Evolutionary conservation across 148 eudicot genomes (phyloP), one percentile per base, ranked within the genome.

Genomic region (Polygonum aviculare): DNA sequence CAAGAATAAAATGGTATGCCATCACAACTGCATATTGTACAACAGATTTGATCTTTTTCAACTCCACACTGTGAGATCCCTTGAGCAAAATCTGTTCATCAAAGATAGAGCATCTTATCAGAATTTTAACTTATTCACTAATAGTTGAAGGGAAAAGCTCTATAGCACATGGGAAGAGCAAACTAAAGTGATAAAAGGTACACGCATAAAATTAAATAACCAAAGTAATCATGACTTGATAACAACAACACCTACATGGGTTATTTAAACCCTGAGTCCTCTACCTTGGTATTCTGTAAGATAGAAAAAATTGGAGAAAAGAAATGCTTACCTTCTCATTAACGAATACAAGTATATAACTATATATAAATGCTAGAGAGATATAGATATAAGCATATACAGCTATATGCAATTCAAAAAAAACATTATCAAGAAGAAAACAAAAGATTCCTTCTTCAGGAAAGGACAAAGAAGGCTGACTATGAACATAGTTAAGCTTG

Each of bases 1-100:
- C 98, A 8, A 95, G 85, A 75, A 95, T 88, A 72, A 92, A 86
- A 87, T 95, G 92, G 84, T 92, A 90, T 79, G 98, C 98, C 96
- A 95, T 88, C 72, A 92, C 86, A 81, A 95, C 96, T 38, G 98
- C 96, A 85, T 90, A 92, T 41, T 91, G 92, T 70, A 92, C 87
- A 48, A 90, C 96, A 81, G 86, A 80, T 82, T 95, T 95, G 74
- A 95, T 86, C 84, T 81, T 92, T 86, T 95, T 95, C 89, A 95
- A 65, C 73, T 92, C 97, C 54, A 90, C 88, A 73, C 86, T 87
- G 72, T 86, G 88, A 73, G 94, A 81, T 75, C 98, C 98, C 87
- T 88, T 90, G 74, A 95, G 85, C 84, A 95, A 85, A 82, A 95
- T 89, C 98, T 95, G 92, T 78, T 75, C 45, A 59, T 78, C 72